Conservation (phyloP, 495 filamentous ascomycete species). For the Aspergillus hancockii region DNA sequence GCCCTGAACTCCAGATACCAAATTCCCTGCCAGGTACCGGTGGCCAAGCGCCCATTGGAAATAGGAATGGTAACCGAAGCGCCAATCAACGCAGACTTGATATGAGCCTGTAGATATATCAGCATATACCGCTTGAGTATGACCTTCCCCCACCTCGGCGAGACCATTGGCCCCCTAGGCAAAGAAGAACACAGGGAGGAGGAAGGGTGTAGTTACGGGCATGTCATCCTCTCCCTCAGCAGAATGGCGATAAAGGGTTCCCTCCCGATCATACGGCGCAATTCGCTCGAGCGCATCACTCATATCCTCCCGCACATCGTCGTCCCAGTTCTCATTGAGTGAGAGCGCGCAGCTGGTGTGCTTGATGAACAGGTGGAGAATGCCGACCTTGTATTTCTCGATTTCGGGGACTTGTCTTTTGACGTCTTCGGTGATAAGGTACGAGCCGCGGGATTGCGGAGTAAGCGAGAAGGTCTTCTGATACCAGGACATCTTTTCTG, state of each 20-base stretch:
- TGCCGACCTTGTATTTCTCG: slow-evolving; percentile 74
- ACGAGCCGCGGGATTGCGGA: slow-evolving; percentile 72
- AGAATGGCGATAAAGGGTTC: slow-evolving; percentile 77
- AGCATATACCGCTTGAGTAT: neutral
- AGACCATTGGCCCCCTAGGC: neutral
- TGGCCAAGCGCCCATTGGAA: slow-evolving; percentile 74
- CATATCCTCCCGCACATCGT: slow-evolving; percentile 83
- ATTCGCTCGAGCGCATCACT: slow-evolving; percentile 89
- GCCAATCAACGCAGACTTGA: slow-evolving; percentile 87
- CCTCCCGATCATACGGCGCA: slow-evolving; percentile 74
- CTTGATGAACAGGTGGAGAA: slow-evolving; percentile 87
- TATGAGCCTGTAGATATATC: slow-evolving; percentile 63
- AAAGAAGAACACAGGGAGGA: slow-evolving; percentile 13
- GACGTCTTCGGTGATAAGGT: slow-evolving; percentile 83
- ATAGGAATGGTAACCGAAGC: slow-evolving; percentile 89
- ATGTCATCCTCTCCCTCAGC: slow-evolving; percentile 93
- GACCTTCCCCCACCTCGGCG: neutral
- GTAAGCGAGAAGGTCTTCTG: slow-evolving; percentile 82
- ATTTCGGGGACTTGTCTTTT: slow-evolving; percentile 71
- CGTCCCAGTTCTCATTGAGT: slow-evolving; percentile 95
- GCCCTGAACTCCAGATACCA: slow-evolving; percentile 94
- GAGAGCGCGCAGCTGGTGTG: slow-evolving; percentile 85
- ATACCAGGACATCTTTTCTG: slow-evolving; percentile 66
- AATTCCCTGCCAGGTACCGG: slow-evolving; percentile 77
- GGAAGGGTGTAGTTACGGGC: slow-evolving; percentile 53